phyloP scores from a whole-genome alignment of 176 grass and related monocot species.

The barley (Hordeum vulgare) region MorexV3_pseudomolecules_assembly NC_058521.1:22693680-22694179 shows the following conservation, averaged over 20 bases:
- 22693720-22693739: not conserved
- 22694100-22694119: not conserved
- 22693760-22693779: not conserved
- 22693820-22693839: not conserved
- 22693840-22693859: not conserved
- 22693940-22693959: not conserved
- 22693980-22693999: not conserved
- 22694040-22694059: not conserved
- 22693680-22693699: not conserved
- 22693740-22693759: not conserved
- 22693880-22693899: not conserved
- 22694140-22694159: not conserved
- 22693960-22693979: not conserved
- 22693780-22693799: not conserved
- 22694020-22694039: not conserved
- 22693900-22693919: not conserved
- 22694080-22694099: not conserved
- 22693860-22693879: not conserved
- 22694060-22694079: constrained; percentile 1
- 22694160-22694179: not conserved
- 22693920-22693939: not conserved
- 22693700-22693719: not conserved
- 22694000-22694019: not conserved
- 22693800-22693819: not conserved
- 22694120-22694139: not conserved